phyloP scores from a whole-genome alignment of 2,329 filamentous ascomycete species.

The Dactylonectria macrodidyma region DNA sequence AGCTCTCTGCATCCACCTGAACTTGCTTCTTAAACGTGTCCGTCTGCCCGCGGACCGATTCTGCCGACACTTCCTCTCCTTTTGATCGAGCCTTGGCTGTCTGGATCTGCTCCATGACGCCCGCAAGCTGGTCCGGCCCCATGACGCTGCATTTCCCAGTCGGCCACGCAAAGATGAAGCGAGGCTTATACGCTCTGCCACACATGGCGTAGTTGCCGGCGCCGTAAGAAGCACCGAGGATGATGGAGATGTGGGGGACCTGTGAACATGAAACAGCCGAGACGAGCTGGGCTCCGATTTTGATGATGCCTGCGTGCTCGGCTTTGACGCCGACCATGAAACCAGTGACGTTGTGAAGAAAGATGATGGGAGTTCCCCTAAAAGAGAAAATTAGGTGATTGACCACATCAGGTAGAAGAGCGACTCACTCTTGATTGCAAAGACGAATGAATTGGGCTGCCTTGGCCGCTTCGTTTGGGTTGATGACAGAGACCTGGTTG shows the following conservation, averaged over 20 bases:
- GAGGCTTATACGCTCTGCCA: constrained; percentile 57
- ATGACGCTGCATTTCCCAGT: constrained; percentile 43
- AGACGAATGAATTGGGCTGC: constrained; percentile 59
- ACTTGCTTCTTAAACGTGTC: constrained; percentile 38
- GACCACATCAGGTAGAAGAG: not conserved
- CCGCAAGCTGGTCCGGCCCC: constrained; percentile 44
- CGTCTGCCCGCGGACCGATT: constrained; percentile 43
- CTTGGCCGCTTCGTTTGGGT: constrained; percentile 57
- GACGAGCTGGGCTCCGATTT: constrained; percentile 60
- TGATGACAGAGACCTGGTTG: constrained; percentile 58
- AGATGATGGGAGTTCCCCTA: constrained; percentile 57
- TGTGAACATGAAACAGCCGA: constrained; percentile 60
- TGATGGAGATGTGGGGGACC: constrained; percentile 61
- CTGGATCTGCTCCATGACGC: constrained; percentile 42
- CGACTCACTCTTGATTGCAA: constrained; percentile 59
- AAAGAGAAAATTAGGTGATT: not conserved
- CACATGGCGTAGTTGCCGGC: constrained; percentile 65
- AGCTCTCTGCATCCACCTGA: constrained; percentile 40
- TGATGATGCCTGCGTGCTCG: constrained; percentile 61
- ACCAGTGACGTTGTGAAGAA: constrained; percentile 63
- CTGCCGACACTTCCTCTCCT: not conserved
- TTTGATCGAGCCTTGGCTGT: constrained; percentile 11
- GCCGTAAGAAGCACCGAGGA: constrained; percentile 61
- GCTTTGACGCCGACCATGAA: constrained; percentile 64
- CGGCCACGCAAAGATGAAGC: constrained; percentile 53